Evolutionary conservation across 129 eudicot species (phyloP).

Genomic region (Gnaphalium uliginosum): DNA sequence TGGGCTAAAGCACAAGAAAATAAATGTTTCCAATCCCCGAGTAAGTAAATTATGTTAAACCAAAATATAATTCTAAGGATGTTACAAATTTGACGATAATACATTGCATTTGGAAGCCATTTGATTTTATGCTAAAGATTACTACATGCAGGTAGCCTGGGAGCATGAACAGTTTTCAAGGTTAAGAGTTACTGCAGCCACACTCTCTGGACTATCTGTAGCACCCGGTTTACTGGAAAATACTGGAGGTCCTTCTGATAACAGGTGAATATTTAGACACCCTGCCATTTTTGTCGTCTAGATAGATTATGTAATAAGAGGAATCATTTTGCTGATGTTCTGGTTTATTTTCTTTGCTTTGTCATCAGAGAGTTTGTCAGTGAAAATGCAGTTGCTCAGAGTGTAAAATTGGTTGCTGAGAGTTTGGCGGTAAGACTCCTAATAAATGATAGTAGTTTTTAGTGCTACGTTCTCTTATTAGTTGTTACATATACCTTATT

Average conservation of each 20-base stretch:
- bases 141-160: constrained; percentile 82
- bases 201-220: constrained; percentile 68
- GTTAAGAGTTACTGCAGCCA: constrained; percentile 93
- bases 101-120: constrained; percentile 7
- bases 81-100: neutral
- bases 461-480: neutral
- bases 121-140: constrained; percentile 36
- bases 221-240: constrained; percentile 81
- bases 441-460: neutral
- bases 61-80: neutral
- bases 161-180: constrained; percentile 99
- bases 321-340: constrained; percentile 21
- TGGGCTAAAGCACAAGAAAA: constrained; percentile 97
- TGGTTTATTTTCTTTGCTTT: constrained; percentile 14
- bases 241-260: constrained; percentile 74
- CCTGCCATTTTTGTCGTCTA: constrained; percentile 9
- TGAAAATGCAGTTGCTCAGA: constrained; percentile 63
- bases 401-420: constrained; percentile 85
- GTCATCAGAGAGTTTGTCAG: constrained; percentile 49
- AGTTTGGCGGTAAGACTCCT: constrained; percentile 75
- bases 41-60: constrained; percentile 46
- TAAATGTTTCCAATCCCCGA: constrained; percentile 86
- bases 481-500: neutral
- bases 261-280: constrained; percentile 51
- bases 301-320: neutral